Percentiles rank a stretch among this genome's conserved stretches.
Evolutionary conservation across 2,329 filamentous ascomycete genomes (phyloP).

Genomic region (Clonostachys rhizophaga): DNA sequence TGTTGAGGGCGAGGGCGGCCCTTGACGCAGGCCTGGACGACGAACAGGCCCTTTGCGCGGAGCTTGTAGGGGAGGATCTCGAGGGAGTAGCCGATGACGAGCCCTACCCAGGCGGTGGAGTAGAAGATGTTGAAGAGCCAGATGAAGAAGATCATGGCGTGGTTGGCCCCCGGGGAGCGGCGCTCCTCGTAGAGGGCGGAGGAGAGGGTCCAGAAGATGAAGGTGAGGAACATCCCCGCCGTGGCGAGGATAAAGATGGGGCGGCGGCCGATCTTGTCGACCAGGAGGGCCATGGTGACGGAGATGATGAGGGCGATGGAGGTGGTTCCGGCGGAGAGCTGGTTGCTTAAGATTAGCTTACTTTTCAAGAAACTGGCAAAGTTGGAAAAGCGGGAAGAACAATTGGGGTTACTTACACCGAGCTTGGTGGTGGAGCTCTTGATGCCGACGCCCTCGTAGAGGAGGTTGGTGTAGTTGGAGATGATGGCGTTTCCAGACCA

Average conservation of each 20-base stretch:
- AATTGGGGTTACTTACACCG: slow-evolving; percentile 20
- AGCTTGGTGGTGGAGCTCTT: slow-evolving; percentile 43
- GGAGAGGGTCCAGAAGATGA: slow-evolving; percentile 38
- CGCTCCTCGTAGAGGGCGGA: slow-evolving; percentile 38
- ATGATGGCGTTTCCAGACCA: slow-evolving; percentile 62
- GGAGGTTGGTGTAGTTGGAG: slow-evolving; percentile 56
- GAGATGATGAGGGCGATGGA: slow-evolving; percentile 50
- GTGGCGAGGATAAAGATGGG: slow-evolving; percentile 39
- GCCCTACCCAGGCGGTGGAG: slow-evolving; percentile 15
- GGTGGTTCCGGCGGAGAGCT: slow-evolving; percentile 42
- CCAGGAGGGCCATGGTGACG: slow-evolving; percentile 37
- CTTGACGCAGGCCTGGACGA: slow-evolving; percentile 10
- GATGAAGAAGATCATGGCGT: slow-evolving; percentile 45
- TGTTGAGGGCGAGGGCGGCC: slow-evolving; percentile 8
- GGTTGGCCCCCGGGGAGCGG: slow-evolving; percentile 31
- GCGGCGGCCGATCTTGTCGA: slow-evolving; percentile 40
- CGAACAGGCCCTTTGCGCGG: slow-evolving; percentile 14
- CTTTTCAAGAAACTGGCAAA: no score
- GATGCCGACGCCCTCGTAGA: slow-evolving; percentile 55
- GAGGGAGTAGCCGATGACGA: slow-evolving; percentile 13
- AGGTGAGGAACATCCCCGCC: slow-evolving; percentile 33
- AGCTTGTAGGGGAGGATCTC: slow-evolving; percentile 18
- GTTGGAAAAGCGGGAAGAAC: neutral
- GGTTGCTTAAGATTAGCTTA: neutral
- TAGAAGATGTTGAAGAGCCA: slow-evolving; percentile 36